Base-by-base conservation (phyloP, 2,329 filamentous ascomycete genomes). In the Calonectria pseudoturangicola region DNA sequence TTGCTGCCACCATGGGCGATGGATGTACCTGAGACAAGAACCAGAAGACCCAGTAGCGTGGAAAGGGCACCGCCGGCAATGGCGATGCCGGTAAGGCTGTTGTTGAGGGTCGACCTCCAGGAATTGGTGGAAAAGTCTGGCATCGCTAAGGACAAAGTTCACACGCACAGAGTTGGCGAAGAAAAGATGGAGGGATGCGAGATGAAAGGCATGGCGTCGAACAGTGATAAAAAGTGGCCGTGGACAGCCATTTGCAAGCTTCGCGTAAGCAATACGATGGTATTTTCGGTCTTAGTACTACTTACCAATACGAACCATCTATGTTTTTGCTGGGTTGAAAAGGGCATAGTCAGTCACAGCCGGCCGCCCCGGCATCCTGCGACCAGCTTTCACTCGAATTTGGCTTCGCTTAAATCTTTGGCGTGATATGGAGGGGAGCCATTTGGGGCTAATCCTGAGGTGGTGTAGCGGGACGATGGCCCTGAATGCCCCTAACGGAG, bases 21-120 rank as follows among this genome's bases (percentile, higher is more conserved):
- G n/a, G 74, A 72, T 12, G 77, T 80, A n/a, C 79, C 79, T 0
- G 79, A 70, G 30, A 78, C 68, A 64, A 78, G 68, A 39, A 79
- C 76, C 21, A 77, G 66, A 6, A 76, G 69, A 7, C 72, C 66
- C 30, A 78, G 66, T 36, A 76, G 62, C 27, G 74, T 64, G 10
- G 77, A 76, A 45, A 80, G 71, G 25, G 76, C 69, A 28, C 78
- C 78, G 18, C 79, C 74, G 30, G 74, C 66, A 36, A 80, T 56
- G 43, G 77, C 76, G 54, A 79, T 45, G 30, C 70, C 70, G 25
- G 71, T 68, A 21, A 80, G 75, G 56, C 48, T 69, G 66, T 75
- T 72, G 28, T 47, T 70, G 33, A 79, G 45, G 33, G 71, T 39
- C 41, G 75, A 73, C 41, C 78, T 73, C 56, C 73, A 73, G 28